These are phyloP conservation scores for Trichodelitschia bisporula DNA, from an alignment of 495 filamentous ascomycete genomes.

Conservation along the genomic window DNA sequence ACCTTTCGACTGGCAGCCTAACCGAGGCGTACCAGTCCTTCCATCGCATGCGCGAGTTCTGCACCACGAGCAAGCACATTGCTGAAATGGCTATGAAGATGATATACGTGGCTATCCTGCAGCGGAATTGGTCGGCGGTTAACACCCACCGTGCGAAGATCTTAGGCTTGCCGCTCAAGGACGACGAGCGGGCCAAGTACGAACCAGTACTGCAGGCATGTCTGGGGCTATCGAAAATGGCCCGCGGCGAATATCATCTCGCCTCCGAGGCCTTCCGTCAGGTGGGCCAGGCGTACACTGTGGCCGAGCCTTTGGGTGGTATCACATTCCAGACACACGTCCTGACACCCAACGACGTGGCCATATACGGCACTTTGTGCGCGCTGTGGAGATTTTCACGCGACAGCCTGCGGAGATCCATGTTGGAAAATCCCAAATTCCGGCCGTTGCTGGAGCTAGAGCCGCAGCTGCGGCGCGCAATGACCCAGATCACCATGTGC, in stretches of 20 bases:
- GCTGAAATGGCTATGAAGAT: slow-evolving; percentile 45
- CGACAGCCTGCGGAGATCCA: slow-evolving; percentile 39
- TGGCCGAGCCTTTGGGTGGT: slow-evolving; percentile 10
- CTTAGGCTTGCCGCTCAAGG: slow-evolving; percentile 30
- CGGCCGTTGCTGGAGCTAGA: slow-evolving; percentile 77
- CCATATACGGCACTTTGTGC: slow-evolving; percentile 74
- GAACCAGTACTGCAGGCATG: slow-evolving; percentile 27
- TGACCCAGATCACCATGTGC: slow-evolving; percentile 64
- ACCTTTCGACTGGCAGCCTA: slow-evolving; percentile 38
- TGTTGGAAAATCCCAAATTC: slow-evolving; percentile 61
- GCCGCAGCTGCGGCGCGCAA: slow-evolving; percentile 78
- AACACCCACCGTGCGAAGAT: slow-evolving; percentile 46
- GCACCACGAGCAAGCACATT: slow-evolving; percentile 43
- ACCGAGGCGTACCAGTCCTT: slow-evolving; percentile 38
- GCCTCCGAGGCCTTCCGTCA: slow-evolving; percentile 51
- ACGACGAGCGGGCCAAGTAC: slow-evolving; percentile 15
- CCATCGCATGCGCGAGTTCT: slow-evolving; percentile 49
- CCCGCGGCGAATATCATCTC: slow-evolving; percentile 34
- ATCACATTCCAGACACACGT: slow-evolving; percentile 27
- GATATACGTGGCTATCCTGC: slow-evolving; percentile 40
- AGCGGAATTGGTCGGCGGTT: slow-evolving; percentile 39
- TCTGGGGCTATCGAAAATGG: slow-evolving; percentile 45
- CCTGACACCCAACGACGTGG: slow-evolving; percentile 65
- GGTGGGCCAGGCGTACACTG: slow-evolving; percentile 27
- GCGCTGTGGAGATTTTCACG: slow-evolving; percentile 80